Evolutionary conservation across 169 alveolate genomes (phyloP), one percentile per base, ranked within the genome.

Genomic region (Eimeria necatrix): DNA sequence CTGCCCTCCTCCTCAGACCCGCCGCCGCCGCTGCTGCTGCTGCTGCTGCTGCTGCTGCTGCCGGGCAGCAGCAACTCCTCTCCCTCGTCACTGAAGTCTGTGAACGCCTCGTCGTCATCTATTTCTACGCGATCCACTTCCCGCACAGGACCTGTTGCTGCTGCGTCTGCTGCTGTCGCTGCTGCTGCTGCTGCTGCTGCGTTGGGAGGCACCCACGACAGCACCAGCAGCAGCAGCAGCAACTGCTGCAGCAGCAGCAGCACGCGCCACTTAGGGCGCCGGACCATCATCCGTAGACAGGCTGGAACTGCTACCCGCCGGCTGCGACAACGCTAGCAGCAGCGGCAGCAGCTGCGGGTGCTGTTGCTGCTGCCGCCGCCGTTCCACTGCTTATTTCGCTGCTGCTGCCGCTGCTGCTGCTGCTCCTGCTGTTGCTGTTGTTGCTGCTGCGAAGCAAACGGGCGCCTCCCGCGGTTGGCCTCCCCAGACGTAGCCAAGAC

Each of bases 1-100:
- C 56, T 24, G 85, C 56, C 71, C 61, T 80, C 14, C 80, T 70
- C 49, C 80, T 10, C 68, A 56, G 18, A 56, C 68, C 2, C 68
- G 18, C n/a, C 84, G 49, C 84, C 3, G 84, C 84, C 3, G 84
- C 84, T 26, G 84, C 84, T 26, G 84, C 84, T 26, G 84, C 84
- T 26, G 84, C 84, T 41, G 84, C 78, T 18, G 68, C 12, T 56
- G 84, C 84, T 26, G 84, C 84, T 41, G 84, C 78, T 18, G 68
- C 12, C 2, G 64, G 14, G 68, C 68, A 56, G 41, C 41, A 32
- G 41, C 41, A 56, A 10, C 1, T 56, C 68, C 2, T 56, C 68
- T 56, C 12, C 12, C 68, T 56, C 68, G 18, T 56, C 68, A 56
- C 68, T 2, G 18, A 56, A 16, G 2, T 12, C 12, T 56, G 18